Conservation (phyloP, 2,329 filamentous ascomycete species). For the Zymoseptoria tritici region DNA sequence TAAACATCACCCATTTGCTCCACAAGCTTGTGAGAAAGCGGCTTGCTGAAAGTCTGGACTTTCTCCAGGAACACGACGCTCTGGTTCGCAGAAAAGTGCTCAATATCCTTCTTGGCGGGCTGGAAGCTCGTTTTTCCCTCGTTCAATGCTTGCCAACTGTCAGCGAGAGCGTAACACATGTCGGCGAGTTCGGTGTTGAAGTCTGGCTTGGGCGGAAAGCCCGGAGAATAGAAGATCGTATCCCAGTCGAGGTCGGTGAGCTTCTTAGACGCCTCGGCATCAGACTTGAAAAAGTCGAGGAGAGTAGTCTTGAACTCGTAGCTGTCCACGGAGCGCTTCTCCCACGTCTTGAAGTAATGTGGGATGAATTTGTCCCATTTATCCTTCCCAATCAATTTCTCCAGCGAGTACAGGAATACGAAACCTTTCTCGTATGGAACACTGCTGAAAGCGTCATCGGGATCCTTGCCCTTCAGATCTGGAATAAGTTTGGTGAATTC, state of each 20-base stretch:
- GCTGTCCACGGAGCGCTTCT: conserved; percentile 79
- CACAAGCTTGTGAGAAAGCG: conserved; percentile 58
- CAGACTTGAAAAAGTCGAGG: conserved; percentile 70
- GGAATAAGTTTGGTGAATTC: conserved; percentile 89
- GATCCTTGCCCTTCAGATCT: conserved; percentile 81
- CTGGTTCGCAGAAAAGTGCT: conserved; percentile 75
- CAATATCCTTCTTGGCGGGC: conserved; percentile 62
- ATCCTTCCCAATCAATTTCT: conserved; percentile 73
- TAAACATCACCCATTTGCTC: conserved; percentile 69
- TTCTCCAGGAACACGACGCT: conserved; percentile 83
- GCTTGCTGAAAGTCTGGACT: conserved; percentile 59
- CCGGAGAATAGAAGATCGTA: conserved; percentile 77
- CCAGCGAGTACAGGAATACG: conserved; percentile 84
- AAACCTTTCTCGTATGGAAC: conserved; percentile 97
- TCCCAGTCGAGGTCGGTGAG: conserved; percentile 80
- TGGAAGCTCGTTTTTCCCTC: conserved; percentile 39
- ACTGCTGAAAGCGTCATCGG: conserved; percentile 89
- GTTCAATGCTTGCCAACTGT: conserved; percentile 63
- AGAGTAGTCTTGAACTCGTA: conserved; percentile 91
- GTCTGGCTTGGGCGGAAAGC: conserved; percentile 79
- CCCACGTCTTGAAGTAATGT: conserved; percentile 83
- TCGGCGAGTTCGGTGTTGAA: conserved; percentile 87
- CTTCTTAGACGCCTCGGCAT: conserved; percentile 55
- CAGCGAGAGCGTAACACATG: conserved; percentile 71
- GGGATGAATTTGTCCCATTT: conserved; percentile 94